Base-by-base conservation (phyloP, 1,139 yeast genomes). In the Saccharomyces uvarum region DNA sequence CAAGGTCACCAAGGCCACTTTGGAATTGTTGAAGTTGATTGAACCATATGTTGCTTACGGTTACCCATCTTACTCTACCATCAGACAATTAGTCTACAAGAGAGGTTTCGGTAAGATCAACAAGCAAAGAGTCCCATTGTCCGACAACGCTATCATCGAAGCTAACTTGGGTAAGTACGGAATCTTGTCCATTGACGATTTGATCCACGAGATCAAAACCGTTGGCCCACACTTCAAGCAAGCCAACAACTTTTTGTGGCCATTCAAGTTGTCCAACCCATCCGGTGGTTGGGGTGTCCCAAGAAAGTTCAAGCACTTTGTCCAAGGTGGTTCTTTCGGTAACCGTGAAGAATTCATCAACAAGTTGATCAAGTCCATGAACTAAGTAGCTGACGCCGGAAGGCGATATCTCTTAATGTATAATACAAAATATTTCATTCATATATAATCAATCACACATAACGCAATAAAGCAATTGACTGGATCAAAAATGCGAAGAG, bases 181-280 rank as follows among this genome's bases (percentile, higher is more conserved):
- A 80, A 88, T 93, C 77, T 83, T 84, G 76, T 91, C 96, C 69
- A 77, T 93, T 70, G 99, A 93, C 81, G 99, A 93, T 78, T 84
- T 93, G 80, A 88, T 93, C 79, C 99, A 93, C 87, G 99, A 93
- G 83, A 88, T 93, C 74, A 86, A 82, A 88, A 87, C 98, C 66
- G 97, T 91, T 76, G 98, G 98, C 76, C 97, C 98, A 77, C 89
- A 90, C 93, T 93, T 93, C 91, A 93, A 93, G 85, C 98, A 93
- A 83, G 99, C 90, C 72, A 88, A 89, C 90, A 93, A 93, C 97
- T 93, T 93, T 84, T 83, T 93, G 81, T 93, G 98, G 97, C 99
- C 99, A 80, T 93, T 93, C 96, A 88, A 91, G 85, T 87, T 93
- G 76, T 90, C 98, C 73, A 90, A 89, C 86, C 99, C 99, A 77